Evolutionary conservation across 306 rosid species (phyloP).

Genomic region (Cucurbita ficifolia): DNA sequence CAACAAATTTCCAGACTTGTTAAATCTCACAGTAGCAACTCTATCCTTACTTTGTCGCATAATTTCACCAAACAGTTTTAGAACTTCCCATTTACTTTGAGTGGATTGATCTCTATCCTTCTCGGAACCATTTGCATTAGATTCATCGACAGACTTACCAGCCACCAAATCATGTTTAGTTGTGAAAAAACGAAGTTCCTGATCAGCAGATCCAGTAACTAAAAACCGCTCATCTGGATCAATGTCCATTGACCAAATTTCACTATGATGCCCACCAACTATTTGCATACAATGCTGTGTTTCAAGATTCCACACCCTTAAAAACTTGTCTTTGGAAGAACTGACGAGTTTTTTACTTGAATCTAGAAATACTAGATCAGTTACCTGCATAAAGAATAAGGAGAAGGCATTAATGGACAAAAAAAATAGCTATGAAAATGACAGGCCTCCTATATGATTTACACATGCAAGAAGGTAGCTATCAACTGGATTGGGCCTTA

Average conservation of each 20-base stretch:
- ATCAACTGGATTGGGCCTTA: background rate
- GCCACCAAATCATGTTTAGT: conserved; percentile 38
- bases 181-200: conserved; percentile 64
- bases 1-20: conserved; percentile 64
- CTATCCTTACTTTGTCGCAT: conserved; percentile 71
- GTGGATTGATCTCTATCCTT: conserved; percentile 22
- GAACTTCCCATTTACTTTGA: conserved; percentile 61
- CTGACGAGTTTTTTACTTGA: conserved; percentile 70
- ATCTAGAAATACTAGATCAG: conserved; percentile 63
- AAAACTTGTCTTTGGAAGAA: conserved; percentile 83
- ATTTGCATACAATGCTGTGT: conserved; percentile 97
- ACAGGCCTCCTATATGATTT: background rate
- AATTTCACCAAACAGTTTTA: conserved; percentile 75
- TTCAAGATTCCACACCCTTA: conserved; percentile 97
- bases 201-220: conserved; percentile 83
- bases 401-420: background rate
- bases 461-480: background rate
- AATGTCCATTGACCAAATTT: conserved; percentile 78
- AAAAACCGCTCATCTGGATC: conserved; percentile 62
- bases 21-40: conserved; percentile 68
- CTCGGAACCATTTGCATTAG: conserved; percentile 15
- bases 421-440: background rate
- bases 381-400: conserved; percentile 44
- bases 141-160: conserved; percentile 18
- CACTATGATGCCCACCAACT: conserved; percentile 85